Percentiles rank a stretch among this genome's conserved stretches.
Conservation (phyloP, 805 yeast genomes). For the Candida incommunis region DNA sequence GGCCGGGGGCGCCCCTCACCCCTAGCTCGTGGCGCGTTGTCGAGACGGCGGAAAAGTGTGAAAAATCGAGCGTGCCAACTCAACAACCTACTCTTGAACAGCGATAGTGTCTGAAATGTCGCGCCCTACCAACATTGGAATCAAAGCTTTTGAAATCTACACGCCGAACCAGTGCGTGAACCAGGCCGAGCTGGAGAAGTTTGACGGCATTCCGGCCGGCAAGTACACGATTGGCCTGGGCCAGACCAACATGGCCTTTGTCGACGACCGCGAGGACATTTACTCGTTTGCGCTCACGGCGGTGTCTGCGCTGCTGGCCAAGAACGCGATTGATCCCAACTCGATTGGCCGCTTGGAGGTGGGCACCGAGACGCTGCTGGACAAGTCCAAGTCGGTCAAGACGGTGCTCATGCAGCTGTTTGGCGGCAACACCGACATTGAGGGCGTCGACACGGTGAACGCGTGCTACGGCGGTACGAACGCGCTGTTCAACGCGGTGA, state of each 20-base stretch:
- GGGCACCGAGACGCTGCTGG: constrained; percentile 94
- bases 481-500: constrained; percentile 83
- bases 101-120: not conserved
- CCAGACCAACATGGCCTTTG: constrained; percentile 96
- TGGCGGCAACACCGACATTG: constrained; percentile 77
- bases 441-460: constrained; percentile 90
- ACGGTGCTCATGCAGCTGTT: constrained; percentile 90
- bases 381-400: constrained; percentile 93
- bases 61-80: too few relatives aligned
- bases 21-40: too few relatives aligned
- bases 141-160: constrained; percentile 89
- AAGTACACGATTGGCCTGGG: constrained; percentile 98
- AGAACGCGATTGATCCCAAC: constrained; percentile 70
- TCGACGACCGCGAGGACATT: constrained; percentile 93
- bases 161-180: constrained; percentile 69
- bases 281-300: constrained; percentile 92
- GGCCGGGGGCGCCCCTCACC: too few relatives aligned
- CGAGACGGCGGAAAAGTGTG: too few relatives aligned
- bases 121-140: constrained; percentile 77
- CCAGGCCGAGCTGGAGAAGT: constrained; percentile 76
- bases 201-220: constrained; percentile 80
- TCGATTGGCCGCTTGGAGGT: constrained; percentile 90
- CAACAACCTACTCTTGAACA: too few relatives aligned
- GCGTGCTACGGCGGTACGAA: constrained; percentile 99
- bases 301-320: constrained; percentile 56